phyloP scores from a whole-genome alignment of 2,329 filamentous ascomycete species.

The Cladosporium sp. region DNA sequence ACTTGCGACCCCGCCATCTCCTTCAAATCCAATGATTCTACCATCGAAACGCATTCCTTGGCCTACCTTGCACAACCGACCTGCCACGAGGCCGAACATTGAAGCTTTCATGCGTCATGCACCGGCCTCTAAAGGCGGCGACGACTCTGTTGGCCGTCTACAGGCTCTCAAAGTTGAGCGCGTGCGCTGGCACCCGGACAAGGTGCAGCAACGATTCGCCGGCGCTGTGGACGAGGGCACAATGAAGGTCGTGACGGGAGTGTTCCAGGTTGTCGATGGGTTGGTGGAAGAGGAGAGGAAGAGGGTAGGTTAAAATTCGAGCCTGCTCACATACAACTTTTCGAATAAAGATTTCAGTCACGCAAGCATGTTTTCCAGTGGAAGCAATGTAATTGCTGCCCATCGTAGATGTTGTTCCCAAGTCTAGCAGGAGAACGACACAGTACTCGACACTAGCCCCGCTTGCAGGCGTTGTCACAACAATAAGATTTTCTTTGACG shows the following conservation, averaged over 20 bases:
- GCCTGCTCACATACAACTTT: no score
- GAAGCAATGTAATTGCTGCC: no score
- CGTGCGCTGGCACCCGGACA: constrained; percentile 95
- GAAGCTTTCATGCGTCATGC: constrained; percentile 64
- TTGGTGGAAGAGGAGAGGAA: constrained; percentile 40
- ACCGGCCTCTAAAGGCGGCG: constrained; percentile 24
- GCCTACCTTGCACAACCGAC: constrained; percentile 64
- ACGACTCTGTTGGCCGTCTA: constrained; percentile 16
- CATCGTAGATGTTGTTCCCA: no score
- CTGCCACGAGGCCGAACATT: constrained; percentile 57
- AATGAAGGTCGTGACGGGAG: constrained; percentile 76
- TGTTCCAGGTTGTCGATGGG: constrained; percentile 85
- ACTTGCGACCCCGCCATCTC: neutral
- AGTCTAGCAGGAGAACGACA: no score
- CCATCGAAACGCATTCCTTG: constrained; percentile 54
- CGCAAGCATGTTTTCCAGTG: no score
- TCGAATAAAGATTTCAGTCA: no score
- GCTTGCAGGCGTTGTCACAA: no score
- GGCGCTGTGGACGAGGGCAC: constrained; percentile 65
- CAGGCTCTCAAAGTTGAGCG: constrained; percentile 73
- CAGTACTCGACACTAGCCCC: no score
- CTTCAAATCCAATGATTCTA: constrained; percentile 14
- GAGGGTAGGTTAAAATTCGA: no score
- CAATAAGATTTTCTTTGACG: no score
- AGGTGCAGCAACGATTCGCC: constrained; percentile 86